Base-by-base conservation (phyloP, 768 basidiomycete species). In the Panaeolus papilionaceus region DNA sequence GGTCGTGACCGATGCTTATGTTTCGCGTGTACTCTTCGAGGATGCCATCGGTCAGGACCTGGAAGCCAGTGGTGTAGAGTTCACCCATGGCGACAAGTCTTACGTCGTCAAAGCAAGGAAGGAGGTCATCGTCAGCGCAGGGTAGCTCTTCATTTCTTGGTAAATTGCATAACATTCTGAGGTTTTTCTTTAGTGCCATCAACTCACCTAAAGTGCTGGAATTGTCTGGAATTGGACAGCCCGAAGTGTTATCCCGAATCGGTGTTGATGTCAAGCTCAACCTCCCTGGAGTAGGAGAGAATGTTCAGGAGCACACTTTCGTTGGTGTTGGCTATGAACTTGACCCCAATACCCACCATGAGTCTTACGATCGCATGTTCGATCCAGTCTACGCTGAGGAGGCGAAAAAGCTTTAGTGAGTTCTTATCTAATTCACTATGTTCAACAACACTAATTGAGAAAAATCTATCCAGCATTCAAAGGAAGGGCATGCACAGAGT, bases 271-370 rank as follows among this genome's bases (percentile, higher is more conserved):
- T 84, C 23, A 73, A 77, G 16, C 66, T 83, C 39, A 81, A 84
- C 37, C 80, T 88, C 6, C 85, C 87, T n/a, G 88, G 86, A 49
- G 86, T 89, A 44, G 88, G 88, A 2, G 84, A 86, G 68, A 85
- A 88, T 74, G 63, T 69, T 3, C 71, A 72, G 42, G 71, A 72
- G 20, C 69, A 72, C 33, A n/a, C 58, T 10, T 65, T 62, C 14
- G 37, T 58, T n/a, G 61, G 37, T 9, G 33, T 65, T 12, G 42
- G 62, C 5, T 70, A 42, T 47, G 71, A 72, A 39, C 65, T 72
- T 11, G 38, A 69, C n/a, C 49, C 69, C 0, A 44, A 28, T 16
- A 62, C 67, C n/a, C n/a, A 37, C 28, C 66, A 66, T 61, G 58
- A 66, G 40, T 44, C 66, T 7, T 62, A 62, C 11, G 66, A 67